Percentiles rank a stretch among this genome's conserved stretches.
phyloP scores from a whole-genome alignment of 495 filamentous ascomycete genomes.

The Penicillium maclennaniae region DNA sequence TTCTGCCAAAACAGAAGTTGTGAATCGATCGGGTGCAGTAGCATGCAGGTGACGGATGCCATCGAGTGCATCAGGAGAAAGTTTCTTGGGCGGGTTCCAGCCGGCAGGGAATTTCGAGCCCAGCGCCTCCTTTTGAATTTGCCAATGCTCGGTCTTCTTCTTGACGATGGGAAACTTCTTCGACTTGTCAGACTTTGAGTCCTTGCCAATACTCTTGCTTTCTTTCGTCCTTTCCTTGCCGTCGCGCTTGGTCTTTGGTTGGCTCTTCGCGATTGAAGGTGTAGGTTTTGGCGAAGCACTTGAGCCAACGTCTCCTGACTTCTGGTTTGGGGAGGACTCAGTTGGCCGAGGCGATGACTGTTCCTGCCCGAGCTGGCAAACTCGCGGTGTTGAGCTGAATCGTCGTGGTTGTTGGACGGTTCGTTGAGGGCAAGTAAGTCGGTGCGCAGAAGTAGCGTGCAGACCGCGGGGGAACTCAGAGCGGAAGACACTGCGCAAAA shows the following conservation, averaged over 20 bases:
- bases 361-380: neutral
- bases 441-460: neutral
- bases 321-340: neutral
- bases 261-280: neutral
- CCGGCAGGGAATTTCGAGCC: conserved; percentile 67
- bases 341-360: neutral
- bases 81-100: conserved; percentile 78
- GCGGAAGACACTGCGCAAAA: conserved; percentile 24
- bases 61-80: conserved; percentile 86
- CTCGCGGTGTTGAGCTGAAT: conserved; percentile 10
- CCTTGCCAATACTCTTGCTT: conserved; percentile 3
- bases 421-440: conserved; percentile 2
- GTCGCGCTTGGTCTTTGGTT: neutral
- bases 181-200: conserved; percentile 4
- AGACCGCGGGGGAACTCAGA: conserved; percentile 19
- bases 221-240: neutral
- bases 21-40: conserved; percentile 69
- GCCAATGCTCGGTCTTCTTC: conserved; percentile 58
- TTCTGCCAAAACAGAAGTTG: conserved; percentile 66
- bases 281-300: neutral
- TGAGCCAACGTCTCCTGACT: neutral
- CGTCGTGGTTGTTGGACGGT: conserved; percentile 5
- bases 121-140: conserved; percentile 64
- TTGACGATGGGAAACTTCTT: conserved; percentile 11
- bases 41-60: conserved; percentile 77